A percentile compares a stretch with the other conserved stretches of the same genome.
These are phyloP conservation scores for Neodidymelliopsis sp. DNA, from an alignment of 2,329 filamentous ascomycete genomes.

Conservation along the genomic window DNA sequence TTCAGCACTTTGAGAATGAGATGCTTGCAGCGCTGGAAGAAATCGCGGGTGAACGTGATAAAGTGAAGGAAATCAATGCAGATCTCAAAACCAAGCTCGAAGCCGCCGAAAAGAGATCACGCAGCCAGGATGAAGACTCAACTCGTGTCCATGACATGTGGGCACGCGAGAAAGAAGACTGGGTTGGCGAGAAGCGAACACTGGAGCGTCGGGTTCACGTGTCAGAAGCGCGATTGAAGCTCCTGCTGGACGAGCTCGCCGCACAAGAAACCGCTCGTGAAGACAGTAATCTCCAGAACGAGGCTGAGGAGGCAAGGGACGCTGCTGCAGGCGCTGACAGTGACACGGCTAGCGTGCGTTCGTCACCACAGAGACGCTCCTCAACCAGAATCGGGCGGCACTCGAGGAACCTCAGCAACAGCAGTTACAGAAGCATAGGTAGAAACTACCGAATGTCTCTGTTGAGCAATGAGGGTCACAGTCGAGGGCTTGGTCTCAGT, in stretches of 20 bases:
- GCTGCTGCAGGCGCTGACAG: conserved; percentile 62
- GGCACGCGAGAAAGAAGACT: conserved; percentile 82
- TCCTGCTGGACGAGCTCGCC: conserved; percentile 85
- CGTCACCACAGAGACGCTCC: conserved; percentile 61
- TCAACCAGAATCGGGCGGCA: conserved; percentile 57
- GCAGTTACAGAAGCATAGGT: conserved; percentile 59
- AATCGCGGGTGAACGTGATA: conserved; percentile 83
- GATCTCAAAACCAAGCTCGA: conserved; percentile 84
- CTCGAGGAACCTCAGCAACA: conserved; percentile 64
- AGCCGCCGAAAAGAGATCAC: conserved; percentile 75
- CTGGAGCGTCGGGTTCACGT: conserved; percentile 87
- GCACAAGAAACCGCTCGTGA: conserved; percentile 63
- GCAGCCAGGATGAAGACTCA: conserved; percentile 82
- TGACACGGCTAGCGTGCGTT: conserved; percentile 76
- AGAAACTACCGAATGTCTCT: conserved; percentile 75
- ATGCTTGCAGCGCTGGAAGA: conserved; percentile 86
- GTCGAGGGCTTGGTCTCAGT: conserved; percentile 72
- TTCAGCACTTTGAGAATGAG: conserved; percentile 86
- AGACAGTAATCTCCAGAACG: conserved; percentile 58
- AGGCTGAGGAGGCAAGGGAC: conserved; percentile 69
- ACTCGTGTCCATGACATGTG: conserved; percentile 80
- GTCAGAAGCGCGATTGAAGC: conserved; percentile 85
- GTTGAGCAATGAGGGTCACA: conserved; percentile 61
- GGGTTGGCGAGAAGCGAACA: conserved; percentile 83
- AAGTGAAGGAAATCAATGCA: conserved; percentile 73